Conservation (phyloP, 2,329 filamentous ascomycete species). For the Mycosphaerella arachidis region DNA sequence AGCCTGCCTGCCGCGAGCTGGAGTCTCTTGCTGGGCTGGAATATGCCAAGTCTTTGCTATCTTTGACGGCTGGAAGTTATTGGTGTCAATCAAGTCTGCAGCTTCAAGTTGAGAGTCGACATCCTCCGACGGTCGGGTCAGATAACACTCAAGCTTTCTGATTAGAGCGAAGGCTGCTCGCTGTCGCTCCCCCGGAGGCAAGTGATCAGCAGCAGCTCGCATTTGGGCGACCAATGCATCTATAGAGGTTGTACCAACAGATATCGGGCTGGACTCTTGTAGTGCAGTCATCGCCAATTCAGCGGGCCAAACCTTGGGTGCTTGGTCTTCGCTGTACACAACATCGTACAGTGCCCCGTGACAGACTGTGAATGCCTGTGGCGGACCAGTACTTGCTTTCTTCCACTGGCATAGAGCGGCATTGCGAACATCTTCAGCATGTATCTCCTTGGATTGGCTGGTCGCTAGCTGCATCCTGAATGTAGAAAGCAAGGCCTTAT, state of each 20-base stretch:
- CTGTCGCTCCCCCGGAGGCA: not conserved
- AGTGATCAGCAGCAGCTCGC: not conserved
- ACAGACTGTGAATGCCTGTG: not conserved
- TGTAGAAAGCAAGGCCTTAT: not conserved
- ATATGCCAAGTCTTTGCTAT: too few species aligned
- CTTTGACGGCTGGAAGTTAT: slow-evolving; percentile 6
- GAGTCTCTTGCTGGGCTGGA: too few species aligned
- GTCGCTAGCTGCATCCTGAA: too few species aligned
- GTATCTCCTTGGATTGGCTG: not conserved
- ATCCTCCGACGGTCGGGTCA: not conserved
- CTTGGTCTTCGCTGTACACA: not conserved
- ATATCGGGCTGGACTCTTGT: slow-evolving; percentile 2
- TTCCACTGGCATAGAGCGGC: not conserved
- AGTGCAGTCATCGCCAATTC: not conserved
- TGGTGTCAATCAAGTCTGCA: slow-evolving; percentile 6
- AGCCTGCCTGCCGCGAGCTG: too few species aligned
- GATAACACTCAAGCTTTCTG: not conserved
- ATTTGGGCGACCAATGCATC: slow-evolving; percentile 7
- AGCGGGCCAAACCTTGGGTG: not conserved
- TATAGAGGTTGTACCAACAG: slow-evolving; percentile 9
- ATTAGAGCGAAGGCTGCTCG: not conserved
- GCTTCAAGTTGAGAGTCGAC: slow-evolving; percentile 9
- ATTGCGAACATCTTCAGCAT: not conserved
- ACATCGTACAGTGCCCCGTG: slow-evolving; percentile 10
- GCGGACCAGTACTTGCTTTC: not conserved